These are phyloP conservation scores for Asclepias syriaca DNA, from an alignment of 257 asterid genomes.

Conservation along the genomic window DNA sequence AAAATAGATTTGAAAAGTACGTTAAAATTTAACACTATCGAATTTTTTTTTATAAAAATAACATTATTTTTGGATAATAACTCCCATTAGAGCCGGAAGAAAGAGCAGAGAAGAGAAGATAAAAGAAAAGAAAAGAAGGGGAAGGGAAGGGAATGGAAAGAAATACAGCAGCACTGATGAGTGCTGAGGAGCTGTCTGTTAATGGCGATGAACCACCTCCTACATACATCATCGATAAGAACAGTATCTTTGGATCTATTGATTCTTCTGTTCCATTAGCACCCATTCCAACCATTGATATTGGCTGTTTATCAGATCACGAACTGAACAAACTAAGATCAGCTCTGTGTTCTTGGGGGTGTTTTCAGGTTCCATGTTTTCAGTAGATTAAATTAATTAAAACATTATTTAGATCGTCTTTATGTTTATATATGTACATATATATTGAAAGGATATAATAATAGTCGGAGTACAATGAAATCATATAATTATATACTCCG, in stretches of 20 bases:
- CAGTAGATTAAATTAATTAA: not conserved
- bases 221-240: constrained; percentile 6
- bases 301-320: constrained; percentile 10
- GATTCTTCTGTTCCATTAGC: constrained; percentile 14
- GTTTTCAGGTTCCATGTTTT: constrained; percentile 17
- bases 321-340: constrained; percentile 22
- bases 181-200: constrained; percentile 10
- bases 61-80: too few relatives aligned
- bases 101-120: too few relatives aligned
- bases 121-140: too few relatives aligned
- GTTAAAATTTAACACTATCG: too few relatives aligned
- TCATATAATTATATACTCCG: too few relatives aligned
- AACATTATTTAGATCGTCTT: not conserved
- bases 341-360: constrained; percentile 19
- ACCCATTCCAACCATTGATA: constrained; percentile 17
- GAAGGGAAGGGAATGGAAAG: too few relatives aligned
- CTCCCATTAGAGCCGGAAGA: too few relatives aligned
- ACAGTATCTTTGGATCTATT: constrained; percentile 7
- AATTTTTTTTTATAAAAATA: too few relatives aligned
- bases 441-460: too few relatives aligned
- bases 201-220: constrained; percentile 13
- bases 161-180: not conserved
- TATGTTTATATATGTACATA: too few relatives aligned
- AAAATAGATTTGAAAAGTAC: too few relatives aligned
- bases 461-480: too few relatives aligned